Evolutionary conservation across 2,329 filamentous ascomycete species (phyloP).

Genomic region (Nigrospora oryzae): DNA sequence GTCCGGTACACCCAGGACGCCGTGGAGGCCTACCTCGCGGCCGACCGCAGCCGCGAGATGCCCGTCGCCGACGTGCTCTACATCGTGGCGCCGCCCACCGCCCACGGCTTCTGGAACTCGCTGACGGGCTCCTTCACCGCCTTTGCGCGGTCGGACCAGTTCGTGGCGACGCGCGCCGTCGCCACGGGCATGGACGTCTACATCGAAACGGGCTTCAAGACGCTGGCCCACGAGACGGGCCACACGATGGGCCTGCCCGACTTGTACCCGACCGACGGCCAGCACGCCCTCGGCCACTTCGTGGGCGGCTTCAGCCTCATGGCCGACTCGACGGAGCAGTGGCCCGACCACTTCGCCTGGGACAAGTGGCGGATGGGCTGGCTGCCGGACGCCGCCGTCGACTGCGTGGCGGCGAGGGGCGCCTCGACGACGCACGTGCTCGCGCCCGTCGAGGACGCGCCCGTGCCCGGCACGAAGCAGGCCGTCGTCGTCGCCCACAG

Average conservation of each 20-base stretch:
- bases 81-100: not conserved
- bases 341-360: not conserved
- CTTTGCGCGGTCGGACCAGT: not conserved
- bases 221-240: not conserved
- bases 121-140: not conserved
- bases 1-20: not conserved
- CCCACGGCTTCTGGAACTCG: not conserved
- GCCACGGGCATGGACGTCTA: not conserved
- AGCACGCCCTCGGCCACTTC: not conserved
- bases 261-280: not conserved
- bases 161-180: not conserved
- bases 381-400: not conserved
- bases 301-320: not conserved
- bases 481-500: not conserved
- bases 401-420: not conserved
- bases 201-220: not conserved
- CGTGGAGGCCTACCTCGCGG: not conserved
- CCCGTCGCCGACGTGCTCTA: not conserved
- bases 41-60: not conserved
- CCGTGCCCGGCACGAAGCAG: not conserved
- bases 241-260: not conserved
- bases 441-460: not conserved
- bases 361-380: slow-evolving; percentile 1
- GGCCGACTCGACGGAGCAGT: not conserved
- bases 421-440: not conserved